These are phyloP conservation scores for Lentinus tigrinus DNA, from an alignment of 768 basidiomycete species.

Conservation along the genomic window DNA sequence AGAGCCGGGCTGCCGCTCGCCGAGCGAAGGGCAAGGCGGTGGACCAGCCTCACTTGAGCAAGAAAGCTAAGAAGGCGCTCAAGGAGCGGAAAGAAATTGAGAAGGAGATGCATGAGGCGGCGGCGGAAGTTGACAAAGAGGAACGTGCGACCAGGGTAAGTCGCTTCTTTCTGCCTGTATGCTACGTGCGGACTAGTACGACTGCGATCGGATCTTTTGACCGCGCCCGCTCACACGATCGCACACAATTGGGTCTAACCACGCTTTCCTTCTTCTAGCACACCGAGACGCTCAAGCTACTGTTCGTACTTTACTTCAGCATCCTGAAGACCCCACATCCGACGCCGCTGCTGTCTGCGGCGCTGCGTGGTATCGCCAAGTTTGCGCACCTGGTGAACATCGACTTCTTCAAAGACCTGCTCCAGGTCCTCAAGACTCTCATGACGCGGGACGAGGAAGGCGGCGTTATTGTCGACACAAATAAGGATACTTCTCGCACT, in stretches of 20 bases:
- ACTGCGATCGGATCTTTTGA: constrained; percentile 19
- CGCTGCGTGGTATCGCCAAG: constrained; percentile 87
- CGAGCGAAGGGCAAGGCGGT: constrained; percentile 58
- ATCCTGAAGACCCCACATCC: constrained; percentile 85
- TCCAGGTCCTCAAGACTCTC: constrained; percentile 80
- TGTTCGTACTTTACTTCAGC: constrained; percentile 96
- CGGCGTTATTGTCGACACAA: constrained; percentile 31
- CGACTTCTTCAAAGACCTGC: constrained; percentile 96
- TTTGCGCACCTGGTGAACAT: constrained; percentile 97
- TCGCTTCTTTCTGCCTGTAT: constrained; percentile 18
- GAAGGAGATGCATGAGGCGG: constrained; percentile 91
- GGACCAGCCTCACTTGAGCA: constrained; percentile 78
- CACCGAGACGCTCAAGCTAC: constrained; percentile 95
- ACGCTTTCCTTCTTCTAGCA: constrained; percentile 50
- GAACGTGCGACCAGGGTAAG: constrained; percentile 80
- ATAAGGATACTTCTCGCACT: constrained; percentile 8
- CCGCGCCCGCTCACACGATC: constrained; percentile 3
- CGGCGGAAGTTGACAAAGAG: constrained; percentile 90
- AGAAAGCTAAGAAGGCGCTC: constrained; percentile 81
- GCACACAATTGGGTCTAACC: not conserved
- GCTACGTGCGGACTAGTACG: not conserved
- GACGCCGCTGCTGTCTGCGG: constrained; percentile 79
- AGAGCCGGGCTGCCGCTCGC: constrained; percentile 42
- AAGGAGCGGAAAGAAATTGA: constrained; percentile 90
- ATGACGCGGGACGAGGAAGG: constrained; percentile 51